These are phyloP conservation scores for Agaricus subrufescens DNA, from an alignment of 768 basidiomycete genomes.

Conservation along the genomic window DNA sequence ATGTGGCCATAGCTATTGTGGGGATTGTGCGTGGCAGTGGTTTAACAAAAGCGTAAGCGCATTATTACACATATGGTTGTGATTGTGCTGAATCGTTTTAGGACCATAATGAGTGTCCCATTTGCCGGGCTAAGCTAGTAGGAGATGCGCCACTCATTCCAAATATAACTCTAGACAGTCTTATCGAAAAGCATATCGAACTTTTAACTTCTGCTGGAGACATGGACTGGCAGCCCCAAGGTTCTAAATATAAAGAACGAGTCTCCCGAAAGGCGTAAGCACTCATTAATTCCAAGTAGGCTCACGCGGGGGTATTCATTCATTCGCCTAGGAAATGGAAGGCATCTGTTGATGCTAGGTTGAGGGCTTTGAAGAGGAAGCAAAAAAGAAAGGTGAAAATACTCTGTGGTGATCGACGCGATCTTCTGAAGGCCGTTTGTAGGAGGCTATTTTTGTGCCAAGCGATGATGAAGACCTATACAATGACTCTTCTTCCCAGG, in stretches of 20 bases:
- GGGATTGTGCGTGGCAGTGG: slow-evolving; percentile 63
- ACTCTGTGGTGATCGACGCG: neutral
- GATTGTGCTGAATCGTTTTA: slow-evolving; percentile 11
- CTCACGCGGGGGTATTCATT: neutral
- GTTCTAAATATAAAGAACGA: slow-evolving; percentile 48
- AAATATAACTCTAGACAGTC: slow-evolving; percentile 57
- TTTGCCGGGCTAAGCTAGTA: slow-evolving; percentile 51
- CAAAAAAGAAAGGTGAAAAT: neutral
- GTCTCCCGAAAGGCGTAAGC: slow-evolving; percentile 48
- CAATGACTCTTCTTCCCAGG: slow-evolving; percentile 19
- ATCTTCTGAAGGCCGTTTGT: neutral
- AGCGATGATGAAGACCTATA: slow-evolving; percentile 8
- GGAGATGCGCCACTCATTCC: slow-evolving; percentile 47
- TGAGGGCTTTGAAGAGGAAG: neutral
- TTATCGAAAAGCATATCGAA: slow-evolving; percentile 56
- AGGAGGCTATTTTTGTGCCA: neutral
- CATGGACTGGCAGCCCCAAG: slow-evolving; percentile 49
- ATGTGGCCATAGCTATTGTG: slow-evolving; percentile 73
- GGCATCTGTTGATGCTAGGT: neutral
- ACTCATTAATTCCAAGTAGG: slow-evolving; percentile 2
- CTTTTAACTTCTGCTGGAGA: slow-evolving; percentile 38
- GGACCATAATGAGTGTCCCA: slow-evolving; percentile 44
- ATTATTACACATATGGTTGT: neutral
- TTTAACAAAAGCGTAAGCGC: slow-evolving; percentile 43
- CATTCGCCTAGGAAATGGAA: slow-evolving; percentile 13